Conservation (phyloP, 169 alveolate genomes). For the Plasmodium gallinaceum region DNA sequence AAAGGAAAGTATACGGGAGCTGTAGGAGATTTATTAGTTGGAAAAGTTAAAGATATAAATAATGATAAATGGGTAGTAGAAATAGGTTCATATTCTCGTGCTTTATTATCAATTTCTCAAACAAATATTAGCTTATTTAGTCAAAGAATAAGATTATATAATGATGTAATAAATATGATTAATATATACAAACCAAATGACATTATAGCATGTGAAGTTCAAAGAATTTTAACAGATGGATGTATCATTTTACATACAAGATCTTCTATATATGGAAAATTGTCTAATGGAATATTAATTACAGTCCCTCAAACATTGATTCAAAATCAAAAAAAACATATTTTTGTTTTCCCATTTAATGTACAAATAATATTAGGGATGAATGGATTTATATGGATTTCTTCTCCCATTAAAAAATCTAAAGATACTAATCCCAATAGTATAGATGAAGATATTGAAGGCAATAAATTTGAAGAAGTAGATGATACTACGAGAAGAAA, state of each 20-base stretch:
- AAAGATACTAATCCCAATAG: constrained; percentile 67
- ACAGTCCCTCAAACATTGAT: constrained; percentile 90
- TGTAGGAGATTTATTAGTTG: constrained; percentile 90
- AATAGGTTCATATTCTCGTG: constrained; percentile 91
- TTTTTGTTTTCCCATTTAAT: constrained; percentile 87
- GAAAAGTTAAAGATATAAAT: constrained; percentile 86
- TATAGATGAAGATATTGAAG: constrained; percentile 75
- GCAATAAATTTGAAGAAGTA: constrained; percentile 61
- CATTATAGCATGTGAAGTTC: constrained; percentile 94
- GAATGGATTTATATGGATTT: constrained; percentile 91
- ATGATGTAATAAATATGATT: constrained; percentile 93
- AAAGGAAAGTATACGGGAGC: constrained; percentile 88
- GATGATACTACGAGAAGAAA: constrained; percentile 63
- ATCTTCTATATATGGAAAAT: constrained; percentile 92
- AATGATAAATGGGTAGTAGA: constrained; percentile 93
- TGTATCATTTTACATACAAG: constrained; percentile 92
- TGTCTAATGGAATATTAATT: constrained; percentile 91
- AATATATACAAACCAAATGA: constrained; percentile 91
- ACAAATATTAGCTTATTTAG: constrained; percentile 92
- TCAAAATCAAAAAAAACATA: constrained; percentile 92
- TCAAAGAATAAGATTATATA: constrained; percentile 92
- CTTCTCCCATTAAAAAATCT: constrained; percentile 74
- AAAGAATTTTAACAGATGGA: constrained; percentile 89
- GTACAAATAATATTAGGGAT: constrained; percentile 91
- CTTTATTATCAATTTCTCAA: constrained; percentile 90